Evolutionary conservation across 805 yeast genomes (phyloP), one percentile per base, ranked within the genome.

Genomic region (Candida ulmi): DNA sequence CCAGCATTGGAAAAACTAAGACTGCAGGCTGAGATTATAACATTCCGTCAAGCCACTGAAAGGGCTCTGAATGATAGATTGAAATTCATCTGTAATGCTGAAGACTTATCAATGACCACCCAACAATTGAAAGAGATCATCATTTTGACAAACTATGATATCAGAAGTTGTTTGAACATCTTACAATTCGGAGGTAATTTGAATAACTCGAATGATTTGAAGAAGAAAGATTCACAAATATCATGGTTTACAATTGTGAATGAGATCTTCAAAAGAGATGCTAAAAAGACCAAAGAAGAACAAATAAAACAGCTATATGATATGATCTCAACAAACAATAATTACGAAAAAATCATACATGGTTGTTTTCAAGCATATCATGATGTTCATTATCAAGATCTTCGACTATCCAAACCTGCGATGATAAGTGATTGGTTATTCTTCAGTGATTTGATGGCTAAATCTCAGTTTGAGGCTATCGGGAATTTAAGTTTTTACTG

Each of bases 121-220:
- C 71, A 72, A 29, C 65, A 71, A 17, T 49, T 93, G 15, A 72
- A 78, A 13, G 85, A 83, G 32, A 64, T 91, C 9, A 80, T 86
- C 6, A 80, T 76, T 36, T 57, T 78, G 1, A 76, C 88, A 28
- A 88, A 85, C 46, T 86, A 86, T 30, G 99, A 91, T 62, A 69
- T 93, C 16, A 67, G 99, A 48, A 85, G 88, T 21, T 83, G 96
- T 59, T 68, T 91, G 30, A 91, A 91, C 54, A 75, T 80, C 50
- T 57, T 91, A 29, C 98, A 91, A 50, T 90, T 91, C 54, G 52
- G 54, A 15, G 51, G 52, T 9, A 47, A 44, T 4, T 32, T 45
- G 11, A 45, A 45, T 21, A 31, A 45, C 13, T 34, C 52, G 2
- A 43, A 43, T 8, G 59, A 54, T 17, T 41, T 55, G 5, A 59